Conservation (phyloP, 441 rosid genomes). For the Mallotus japonicus region DNA sequence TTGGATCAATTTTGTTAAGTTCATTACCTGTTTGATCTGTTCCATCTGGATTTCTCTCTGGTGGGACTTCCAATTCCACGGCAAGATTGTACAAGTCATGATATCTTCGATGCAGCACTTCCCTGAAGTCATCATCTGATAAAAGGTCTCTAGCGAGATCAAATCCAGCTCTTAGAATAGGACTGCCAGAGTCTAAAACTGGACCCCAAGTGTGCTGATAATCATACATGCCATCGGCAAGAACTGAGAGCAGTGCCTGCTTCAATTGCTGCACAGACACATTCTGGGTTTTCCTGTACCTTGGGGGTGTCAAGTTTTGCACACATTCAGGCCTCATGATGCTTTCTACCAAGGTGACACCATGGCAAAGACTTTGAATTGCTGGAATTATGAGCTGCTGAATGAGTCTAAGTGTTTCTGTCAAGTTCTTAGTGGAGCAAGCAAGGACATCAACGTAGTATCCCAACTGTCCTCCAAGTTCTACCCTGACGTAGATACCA, state of each 20-base stretch:
- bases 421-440: conserved; percentile 83
- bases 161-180: conserved; percentile 58
- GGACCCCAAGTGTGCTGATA: conserved; percentile 91
- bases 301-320: conserved; percentile 65
- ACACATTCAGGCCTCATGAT: conserved; percentile 83
- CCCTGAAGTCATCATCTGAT: conserved; percentile 90
- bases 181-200: conserved; percentile 63
- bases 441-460: conserved; percentile 83
- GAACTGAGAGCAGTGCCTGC: conserved; percentile 77
- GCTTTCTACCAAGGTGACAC: conserved; percentile 75
- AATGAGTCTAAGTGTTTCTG: conserved; percentile 75
- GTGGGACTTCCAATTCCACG: conserved; percentile 74
- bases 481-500: conserved; percentile 73
- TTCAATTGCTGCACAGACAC: conserved; percentile 67
- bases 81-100: conserved; percentile 85
- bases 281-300: conserved; percentile 67
- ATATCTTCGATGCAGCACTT: conserved; percentile 82
- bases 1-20: conserved; percentile 64
- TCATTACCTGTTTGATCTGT: conserved; percentile 42
- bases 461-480: conserved; percentile 90
- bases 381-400: conserved; percentile 77
- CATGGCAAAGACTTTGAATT: conserved; percentile 75
- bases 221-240: conserved; percentile 87
- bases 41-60: conserved; percentile 51
- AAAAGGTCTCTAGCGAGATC: conserved; percentile 86